phyloP scores from a whole-genome alignment of 176 grass and related monocot genomes.

The Triticum timopheevii region DNA sequence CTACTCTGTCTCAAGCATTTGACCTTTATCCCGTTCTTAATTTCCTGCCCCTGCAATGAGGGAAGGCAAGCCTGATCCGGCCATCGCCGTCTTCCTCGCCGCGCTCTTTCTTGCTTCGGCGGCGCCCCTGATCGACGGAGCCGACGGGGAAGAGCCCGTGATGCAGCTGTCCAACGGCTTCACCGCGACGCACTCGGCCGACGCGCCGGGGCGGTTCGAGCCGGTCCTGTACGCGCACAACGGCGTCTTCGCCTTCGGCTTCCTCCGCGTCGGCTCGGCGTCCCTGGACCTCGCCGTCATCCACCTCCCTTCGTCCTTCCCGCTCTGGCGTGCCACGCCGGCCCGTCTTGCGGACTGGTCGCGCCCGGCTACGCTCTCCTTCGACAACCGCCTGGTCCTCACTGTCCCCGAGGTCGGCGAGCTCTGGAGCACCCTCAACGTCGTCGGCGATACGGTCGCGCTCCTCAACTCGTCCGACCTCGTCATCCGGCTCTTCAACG shows the following conservation, averaged over 20 bases:
- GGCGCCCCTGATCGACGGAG: neutral
- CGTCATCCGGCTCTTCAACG: conserved; percentile 24
- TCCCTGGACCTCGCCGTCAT: conserved; percentile 64
- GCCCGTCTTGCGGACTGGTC: conserved; percentile 33
- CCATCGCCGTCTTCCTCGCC: conserved; percentile 6
- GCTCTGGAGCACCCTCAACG: conserved; percentile 41
- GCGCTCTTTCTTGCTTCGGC: conserved; percentile 12
- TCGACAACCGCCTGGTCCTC: conserved; percentile 50
- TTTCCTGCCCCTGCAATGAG: neutral
- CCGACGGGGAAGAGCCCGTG: neutral
- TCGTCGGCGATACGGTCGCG: conserved; percentile 34
- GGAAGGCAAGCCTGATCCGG: neutral
- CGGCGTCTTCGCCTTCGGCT: conserved; percentile 62
- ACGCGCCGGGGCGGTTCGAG: conserved; percentile 42
- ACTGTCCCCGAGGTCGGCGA: neutral
- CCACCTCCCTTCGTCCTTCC: conserved; percentile 60
- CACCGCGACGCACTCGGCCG: conserved; percentile 32
- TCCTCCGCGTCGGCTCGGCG: conserved; percentile 51
- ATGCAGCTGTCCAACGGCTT: conserved; percentile 47
- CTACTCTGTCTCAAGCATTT: neutral
- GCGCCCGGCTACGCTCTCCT: conserved; percentile 48
- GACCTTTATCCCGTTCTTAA: neutral
- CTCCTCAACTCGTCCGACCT: conserved; percentile 70
- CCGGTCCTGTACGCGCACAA: conserved; percentile 40
- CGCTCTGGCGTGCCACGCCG: conserved; percentile 54